A percentile compares a stretch with the other conserved stretches of the same genome.
These are phyloP conservation scores for Aureobasidium namibiae DNA, from an alignment of 2,329 filamentous ascomycete species.

Conservation along the genomic window DNA sequence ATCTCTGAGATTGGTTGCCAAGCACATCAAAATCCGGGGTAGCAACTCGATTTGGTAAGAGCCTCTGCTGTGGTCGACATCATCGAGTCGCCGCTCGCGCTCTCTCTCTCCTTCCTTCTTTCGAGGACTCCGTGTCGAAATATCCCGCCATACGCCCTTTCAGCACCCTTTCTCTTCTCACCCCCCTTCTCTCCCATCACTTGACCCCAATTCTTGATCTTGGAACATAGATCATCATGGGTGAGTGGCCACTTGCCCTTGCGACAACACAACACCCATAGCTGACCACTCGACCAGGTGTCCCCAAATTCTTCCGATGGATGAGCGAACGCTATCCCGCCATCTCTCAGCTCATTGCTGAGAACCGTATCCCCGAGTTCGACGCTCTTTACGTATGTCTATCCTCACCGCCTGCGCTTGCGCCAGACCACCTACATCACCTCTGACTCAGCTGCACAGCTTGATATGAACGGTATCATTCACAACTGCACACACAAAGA, in stretches of 20 bases:
- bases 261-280: background rate
- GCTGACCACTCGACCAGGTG: conserved; percentile 44
- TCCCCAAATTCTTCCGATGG: conserved; percentile 96
- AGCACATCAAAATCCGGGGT: background rate
- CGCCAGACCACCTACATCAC: background rate
- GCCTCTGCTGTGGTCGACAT: background rate
- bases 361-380: conserved; percentile 98
- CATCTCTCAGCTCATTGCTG: conserved; percentile 95
- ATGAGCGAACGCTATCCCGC: conserved; percentile 97
- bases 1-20: background rate
- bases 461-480: conserved; percentile 99
- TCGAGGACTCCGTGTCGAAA: conserved; percentile 32
- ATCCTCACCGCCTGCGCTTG: background rate
- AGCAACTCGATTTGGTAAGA: background rate
- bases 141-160: conserved; percentile 19
- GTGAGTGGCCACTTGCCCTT: conserved; percentile 16
- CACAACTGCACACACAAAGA: conserved; percentile 99
- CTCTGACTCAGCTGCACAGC: conserved; percentile 33
- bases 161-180: conserved; percentile 13
- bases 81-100: background rate
- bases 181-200: conserved; percentile 1
- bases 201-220: conserved; percentile 14
- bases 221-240: conserved; percentile 28
- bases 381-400: conserved; percentile 77
- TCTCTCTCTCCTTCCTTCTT: conserved; percentile 18